Evolutionary conservation across 768 basidiomycete genomes (phyloP), one percentile per base, ranked within the genome.

Genomic region (Tylopilus balloui): DNA sequence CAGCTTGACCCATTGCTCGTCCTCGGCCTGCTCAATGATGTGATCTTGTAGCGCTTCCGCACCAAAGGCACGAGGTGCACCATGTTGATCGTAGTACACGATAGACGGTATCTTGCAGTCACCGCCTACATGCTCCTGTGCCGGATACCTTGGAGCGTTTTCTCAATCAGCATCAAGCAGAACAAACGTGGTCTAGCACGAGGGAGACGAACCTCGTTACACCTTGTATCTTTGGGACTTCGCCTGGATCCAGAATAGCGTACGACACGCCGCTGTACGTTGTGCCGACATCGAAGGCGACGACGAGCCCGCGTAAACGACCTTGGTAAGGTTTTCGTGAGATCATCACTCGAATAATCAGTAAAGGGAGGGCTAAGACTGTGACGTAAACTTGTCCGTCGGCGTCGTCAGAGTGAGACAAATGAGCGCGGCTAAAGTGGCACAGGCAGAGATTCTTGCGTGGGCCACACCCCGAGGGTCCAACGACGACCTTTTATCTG

Each of bases 61-160:
- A 19, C 76, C 76, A 27, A 71, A 68, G 6, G 75, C 73, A 42
- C 67, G 64, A 15, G 73, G 66, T 0, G 54, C 53, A 1, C 76
- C 76, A 8, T 58, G 53, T 28, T 64, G 54, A 47, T 75, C 72
- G 48, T 78, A 78, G 55, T 72, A 79, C 12, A 78, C 51, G 44
- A 78, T 67, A 21, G 74, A 73, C 5, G 77, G 78, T 46, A 78
- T 75, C 57, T 78, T 78, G 42, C 69, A 72, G 44, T 73, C 71
- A 4, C 74, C 73, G 46, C 70, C 70, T 19, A 69, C 68, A 42
- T 69, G 66, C 40, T 75, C 72, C 50, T 75, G 73, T 0, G 72
- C 73, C 14, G 73, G 73, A 48, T 70, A 71, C 36, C 70, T 69
- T 28, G 25, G 9, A 21, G 19, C 28, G 46, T 42, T 8, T 41